Base-by-base conservation (phyloP, 495 filamentous ascomycete genomes). In the Aspergillus mulundensis region DNA sequence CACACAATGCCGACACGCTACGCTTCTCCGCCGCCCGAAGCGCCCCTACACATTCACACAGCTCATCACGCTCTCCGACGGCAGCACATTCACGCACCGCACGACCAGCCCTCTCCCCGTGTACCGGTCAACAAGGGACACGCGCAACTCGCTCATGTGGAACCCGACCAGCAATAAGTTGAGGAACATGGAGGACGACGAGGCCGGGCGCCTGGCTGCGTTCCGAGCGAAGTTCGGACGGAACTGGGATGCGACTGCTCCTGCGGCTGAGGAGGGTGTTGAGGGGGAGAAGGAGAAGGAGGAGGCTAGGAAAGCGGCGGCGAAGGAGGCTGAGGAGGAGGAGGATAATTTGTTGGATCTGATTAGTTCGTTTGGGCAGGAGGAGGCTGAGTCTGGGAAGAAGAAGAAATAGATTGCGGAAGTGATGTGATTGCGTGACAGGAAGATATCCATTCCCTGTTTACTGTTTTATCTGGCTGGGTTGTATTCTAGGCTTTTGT, bases 41-140 rank as follows among this genome's bases (percentile, higher is more conserved):
- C 86, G 92, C 5, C 94, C 94, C 30, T 97, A 97, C 82, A 89
- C 87, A 61, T 96, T 96, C 83, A 96, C 94, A 19, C 94, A 98
- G 73, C 85, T 98, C 30, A 81, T 97, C 51, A 93, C 92, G 53
- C 87, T 96, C 59, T 86, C 86, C n/a, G 94, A 98, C 79, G 94
- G 94, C 53, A 85, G 80, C 64, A 88, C 90, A 53, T 97, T 84
- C 81, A 84, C 87, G 12, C 81, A 88, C 55, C 92, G 95, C 65
- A 96, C 95, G 7, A 95, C 93, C 12, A 90, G 86, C 8, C 94
- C 94, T 3, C 60, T 74, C 14, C 87, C 89, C 2, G 74, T 97
- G 40, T 89, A 91, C 80, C 81, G 81, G 54, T 81, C 79, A 50
- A 84, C 81, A 40, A 91, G 93, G 70, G 94, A 98, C 79, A 87